These are phyloP conservation scores for Fraxinus floribunda DNA, from an alignment of 305 asterid genomes.

Conservation along the genomic window DNA sequence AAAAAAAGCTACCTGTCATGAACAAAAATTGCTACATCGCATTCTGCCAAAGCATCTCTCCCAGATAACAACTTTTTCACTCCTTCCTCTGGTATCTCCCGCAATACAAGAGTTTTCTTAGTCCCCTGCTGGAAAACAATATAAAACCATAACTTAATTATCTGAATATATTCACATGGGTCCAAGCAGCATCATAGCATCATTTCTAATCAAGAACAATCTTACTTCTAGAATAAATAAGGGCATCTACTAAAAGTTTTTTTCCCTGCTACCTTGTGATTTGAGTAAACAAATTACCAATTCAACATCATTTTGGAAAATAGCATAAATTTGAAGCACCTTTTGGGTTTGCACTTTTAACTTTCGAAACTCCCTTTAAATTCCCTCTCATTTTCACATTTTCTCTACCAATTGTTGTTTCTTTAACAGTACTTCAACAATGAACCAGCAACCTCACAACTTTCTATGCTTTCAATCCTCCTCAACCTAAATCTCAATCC, in stretches of 20 bases:
- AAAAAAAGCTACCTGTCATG: slow-evolving; percentile 73
- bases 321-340: neutral
- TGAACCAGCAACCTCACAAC: slow-evolving; percentile 3
- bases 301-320: neutral
- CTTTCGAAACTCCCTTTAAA: neutral
- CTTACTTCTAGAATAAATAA: neutral
- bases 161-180: slow-evolving; percentile 11
- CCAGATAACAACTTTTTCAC: slow-evolving; percentile 63
- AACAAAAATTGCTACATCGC: slow-evolving; percentile 89
- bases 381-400: neutral
- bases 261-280: slow-evolving; percentile 3
- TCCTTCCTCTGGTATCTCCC: slow-evolving; percentile 83
- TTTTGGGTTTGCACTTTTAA: neutral
- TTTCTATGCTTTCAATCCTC: slow-evolving; percentile 7
- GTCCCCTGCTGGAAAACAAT: slow-evolving; percentile 48
- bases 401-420: slow-evolving; percentile 5
- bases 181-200: neutral
- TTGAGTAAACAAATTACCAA: neutral
- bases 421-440: neutral
- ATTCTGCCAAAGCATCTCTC: slow-evolving; percentile 80
- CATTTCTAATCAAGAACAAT: slow-evolving; percentile 14
- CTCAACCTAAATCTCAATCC: neutral
- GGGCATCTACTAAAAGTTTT: neutral
- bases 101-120: slow-evolving; percentile 76
- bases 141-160: neutral